Base-by-base conservation (phyloP, 805 yeast genomes). In the Candida insectalens region DNA sequence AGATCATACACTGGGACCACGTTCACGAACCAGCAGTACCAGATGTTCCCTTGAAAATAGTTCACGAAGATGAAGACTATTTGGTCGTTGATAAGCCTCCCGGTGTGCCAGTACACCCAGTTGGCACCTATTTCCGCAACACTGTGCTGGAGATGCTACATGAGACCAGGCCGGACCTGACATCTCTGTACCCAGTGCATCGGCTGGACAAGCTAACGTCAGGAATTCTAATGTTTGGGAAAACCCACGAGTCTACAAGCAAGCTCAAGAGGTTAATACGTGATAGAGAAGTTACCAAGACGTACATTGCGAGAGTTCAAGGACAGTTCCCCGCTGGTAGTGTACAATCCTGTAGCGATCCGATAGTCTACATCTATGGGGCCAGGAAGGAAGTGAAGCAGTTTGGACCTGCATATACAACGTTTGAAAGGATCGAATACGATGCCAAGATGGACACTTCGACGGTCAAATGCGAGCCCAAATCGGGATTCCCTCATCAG, bases 91-190 rank as follows among this genome's bases (percentile, higher is more conserved):
- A 67, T 41, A 71, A 71, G 39, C 77, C 77, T 0, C 52, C 63
- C 1, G 78, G 77, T 0, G 51, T 70, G 2, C 75, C 77, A 1
- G 69, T 73, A 1, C 78, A 71, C 42, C 74, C 78, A 1, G 58
- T 69, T 0, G 65, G 68, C 6, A 62, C 55, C 26, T 69, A 63
- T 42, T 39, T 49, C 22, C 55, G 57, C 41, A 71, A 71, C 46
- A 52, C 68, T 1, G 40, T 71, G 15, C 55, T 61, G 7, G 71
- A 66, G 44, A 59, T 69, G 3, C 28, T 69, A 22, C 53, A 60
- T 32, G 17, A 34, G 12, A 12, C 13, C 6, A 15, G 25, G 22
- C 29, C 19, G 25, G 33, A 6, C 19, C 20, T 21, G 10, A 25
- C 5, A 25, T 19, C 27, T 15, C 15, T 44, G n/a, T 40, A 34